Percentiles rank a stretch among this genome's conserved stretches.
These are phyloP conservation scores for Xenosphaeropsis pyriputrescens DNA, from an alignment of 2,329 filamentous ascomycete species.

Conservation along the genomic window DNA sequence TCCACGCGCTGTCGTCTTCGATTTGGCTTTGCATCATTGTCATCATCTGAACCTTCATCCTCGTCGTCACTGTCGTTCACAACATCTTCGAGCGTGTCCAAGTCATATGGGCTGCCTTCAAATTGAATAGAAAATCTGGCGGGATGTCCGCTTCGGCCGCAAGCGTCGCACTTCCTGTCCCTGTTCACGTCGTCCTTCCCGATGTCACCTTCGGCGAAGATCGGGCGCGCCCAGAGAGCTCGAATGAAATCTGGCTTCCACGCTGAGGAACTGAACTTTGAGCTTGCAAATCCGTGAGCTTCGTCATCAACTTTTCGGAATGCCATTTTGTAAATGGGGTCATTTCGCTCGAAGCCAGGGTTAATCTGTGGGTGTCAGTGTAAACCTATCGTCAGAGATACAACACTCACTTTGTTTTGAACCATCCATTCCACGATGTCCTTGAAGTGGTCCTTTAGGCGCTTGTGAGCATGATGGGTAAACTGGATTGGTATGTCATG, in stretches of 20 bases:
- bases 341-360: constrained; percentile 47
- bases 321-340: constrained; percentile 50
- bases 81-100: constrained; percentile 50
- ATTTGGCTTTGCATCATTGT: constrained; percentile 22
- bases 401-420: constrained; percentile 39
- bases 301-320: constrained; percentile 62
- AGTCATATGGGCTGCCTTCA: constrained; percentile 49
- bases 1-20: constrained; percentile 14
- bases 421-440: constrained; percentile 70
- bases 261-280: constrained; percentile 55
- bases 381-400: neutral
- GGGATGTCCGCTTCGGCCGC: constrained; percentile 53
- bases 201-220: constrained; percentile 34
- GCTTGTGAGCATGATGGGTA: constrained; percentile 49
- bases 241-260: constrained; percentile 56
- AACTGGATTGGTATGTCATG: constrained; percentile 53
- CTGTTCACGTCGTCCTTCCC: constrained; percentile 23
- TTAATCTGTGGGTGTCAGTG: constrained; percentile 31
- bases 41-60: constrained; percentile 18
- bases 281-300: constrained; percentile 49
- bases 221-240: constrained; percentile 50
- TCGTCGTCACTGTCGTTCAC: constrained; percentile 27
- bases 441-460: constrained; percentile 57
- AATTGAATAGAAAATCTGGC: constrained; percentile 51
- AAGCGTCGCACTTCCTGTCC: constrained; percentile 48